Evolutionary conservation across 805 yeast species (phyloP).

Genomic region (Yarrowia sp.): DNA sequence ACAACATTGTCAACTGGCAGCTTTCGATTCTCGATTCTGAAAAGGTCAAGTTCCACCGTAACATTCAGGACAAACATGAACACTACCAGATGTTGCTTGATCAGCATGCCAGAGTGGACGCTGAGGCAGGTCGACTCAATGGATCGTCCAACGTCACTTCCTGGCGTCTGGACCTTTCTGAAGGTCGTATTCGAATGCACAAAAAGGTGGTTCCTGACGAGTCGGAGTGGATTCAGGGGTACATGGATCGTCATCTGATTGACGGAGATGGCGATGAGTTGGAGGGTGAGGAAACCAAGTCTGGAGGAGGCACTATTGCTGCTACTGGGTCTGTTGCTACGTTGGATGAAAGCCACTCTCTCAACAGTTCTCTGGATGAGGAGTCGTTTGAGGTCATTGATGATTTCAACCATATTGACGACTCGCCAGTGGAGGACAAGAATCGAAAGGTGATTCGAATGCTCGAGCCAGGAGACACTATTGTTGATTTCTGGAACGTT

Average conservation of each 20-base stretch:
- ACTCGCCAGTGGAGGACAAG: slow-evolving; percentile 49
- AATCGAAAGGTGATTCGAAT: slow-evolving; percentile 72
- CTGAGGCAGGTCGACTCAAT: slow-evolving; percentile 37
- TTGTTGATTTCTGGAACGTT: slow-evolving; percentile 70
- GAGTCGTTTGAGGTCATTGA: slow-evolving; percentile 36
- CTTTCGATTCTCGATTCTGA: slow-evolving; percentile 35
- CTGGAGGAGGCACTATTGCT: not conserved
- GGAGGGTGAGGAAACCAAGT: not conserved
- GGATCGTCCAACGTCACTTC: slow-evolving; percentile 32
- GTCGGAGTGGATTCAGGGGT: slow-evolving; percentile 35
- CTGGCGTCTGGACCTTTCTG: slow-evolving; percentile 65
- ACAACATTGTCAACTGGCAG: slow-evolving; percentile 32
- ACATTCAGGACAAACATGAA: slow-evolving; percentile 64
- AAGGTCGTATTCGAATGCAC: slow-evolving; percentile 67
- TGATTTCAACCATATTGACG: slow-evolving; percentile 34
- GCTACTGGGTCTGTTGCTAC: not conserved
- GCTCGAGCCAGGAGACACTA: slow-evolving; percentile 65
- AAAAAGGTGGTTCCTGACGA: slow-evolving; percentile 57
- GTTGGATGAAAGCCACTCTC: not conserved
- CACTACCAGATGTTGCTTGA: slow-evolving; percentile 50
- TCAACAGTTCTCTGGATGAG: slow-evolving; percentile 1
- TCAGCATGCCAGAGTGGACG: slow-evolving; percentile 49
- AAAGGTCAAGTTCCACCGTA: slow-evolving; percentile 49
- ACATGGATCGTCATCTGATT: slow-evolving; percentile 11
- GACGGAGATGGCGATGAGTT: slow-evolving; percentile 2